These are phyloP conservation scores for Suillus alpinus DNA, from an alignment of 768 basidiomycete genomes.

Conservation along the genomic window DNA sequence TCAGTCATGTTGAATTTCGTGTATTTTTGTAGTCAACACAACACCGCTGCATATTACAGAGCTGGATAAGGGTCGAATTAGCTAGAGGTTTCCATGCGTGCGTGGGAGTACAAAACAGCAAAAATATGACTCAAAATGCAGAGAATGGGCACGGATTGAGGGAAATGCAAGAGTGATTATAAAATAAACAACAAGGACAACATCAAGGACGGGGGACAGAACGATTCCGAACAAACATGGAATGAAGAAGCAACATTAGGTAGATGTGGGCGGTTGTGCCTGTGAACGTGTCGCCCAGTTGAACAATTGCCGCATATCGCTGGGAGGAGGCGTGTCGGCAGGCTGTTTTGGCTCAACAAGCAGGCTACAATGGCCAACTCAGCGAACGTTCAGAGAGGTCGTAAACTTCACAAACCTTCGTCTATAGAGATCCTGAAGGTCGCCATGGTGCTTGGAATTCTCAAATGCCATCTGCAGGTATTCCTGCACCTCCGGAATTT, in stretches of 20 bases:
- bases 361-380: constrained; percentile 43
- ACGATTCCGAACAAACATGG: constrained; percentile 16
- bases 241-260: constrained; percentile 20
- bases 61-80: constrained; percentile 16
- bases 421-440: constrained; percentile 81
- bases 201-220: constrained; percentile 14
- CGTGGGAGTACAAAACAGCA: constrained; percentile 23
- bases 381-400: background rate
- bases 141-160: constrained; percentile 14
- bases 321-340: constrained; percentile 60
- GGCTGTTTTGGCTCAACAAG: constrained; percentile 82
- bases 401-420: constrained; percentile 55
- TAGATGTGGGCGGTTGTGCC: constrained; percentile 36
- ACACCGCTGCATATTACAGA: constrained; percentile 9
- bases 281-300: constrained; percentile 70
- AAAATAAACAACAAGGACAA: constrained; percentile 22
- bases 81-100: constrained; percentile 16
- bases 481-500: constrained; percentile 84
- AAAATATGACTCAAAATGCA: constrained; percentile 16
- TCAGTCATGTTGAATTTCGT: background rate
- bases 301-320: constrained; percentile 78
- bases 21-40: constrained; percentile 6
- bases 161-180: constrained; percentile 19
- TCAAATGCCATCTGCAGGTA: constrained; percentile 75
- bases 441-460: constrained; percentile 72